phyloP scores from a whole-genome alignment of 108 stramenopile species.

The Pseudonitzschia multiseries region DNA sequence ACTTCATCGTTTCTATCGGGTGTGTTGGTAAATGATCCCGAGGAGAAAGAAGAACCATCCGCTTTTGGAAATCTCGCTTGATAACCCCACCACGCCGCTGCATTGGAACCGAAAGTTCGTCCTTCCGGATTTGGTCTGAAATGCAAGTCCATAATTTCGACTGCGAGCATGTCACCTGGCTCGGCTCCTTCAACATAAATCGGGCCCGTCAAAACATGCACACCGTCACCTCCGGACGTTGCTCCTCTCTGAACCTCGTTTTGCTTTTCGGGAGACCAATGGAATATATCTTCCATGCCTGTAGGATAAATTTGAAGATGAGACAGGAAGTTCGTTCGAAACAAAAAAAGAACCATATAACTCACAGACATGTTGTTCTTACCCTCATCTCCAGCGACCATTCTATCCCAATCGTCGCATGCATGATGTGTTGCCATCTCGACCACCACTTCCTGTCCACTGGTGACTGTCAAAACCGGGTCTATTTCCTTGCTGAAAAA shows the following conservation, averaged over 20 bases:
- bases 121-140: conserved; percentile 37
- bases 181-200: conserved; percentile 41
- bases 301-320: neutral
- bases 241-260: conserved; percentile 40
- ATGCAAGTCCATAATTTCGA: conserved; percentile 40
- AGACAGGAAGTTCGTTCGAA: neutral
- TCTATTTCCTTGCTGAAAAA: conserved; percentile 35
- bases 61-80: conserved; percentile 38
- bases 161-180: conserved; percentile 41
- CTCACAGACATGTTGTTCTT: neutral
- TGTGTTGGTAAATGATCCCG: conserved; percentile 37
- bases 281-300: conserved; percentile 43
- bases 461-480: conserved; percentile 32
- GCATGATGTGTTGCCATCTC: conserved; percentile 56
- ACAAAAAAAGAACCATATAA: neutral
- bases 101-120: conserved; percentile 40
- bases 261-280: conserved; percentile 26
- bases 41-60: conserved; percentile 30
- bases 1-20: conserved; percentile 40
- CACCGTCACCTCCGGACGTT: conserved; percentile 27
- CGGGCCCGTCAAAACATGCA: conserved; percentile 39
- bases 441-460: conserved; percentile 33
- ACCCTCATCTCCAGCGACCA: conserved; percentile 43
- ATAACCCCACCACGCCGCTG: conserved; percentile 51
- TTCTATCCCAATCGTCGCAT: conserved; percentile 51